A percentile compares a stretch with the other conserved stretches of the same genome.
phyloP scores from a whole-genome alignment of 1,284 basidiomycete genomes.

The Tylopilus orsonianus region DNA sequence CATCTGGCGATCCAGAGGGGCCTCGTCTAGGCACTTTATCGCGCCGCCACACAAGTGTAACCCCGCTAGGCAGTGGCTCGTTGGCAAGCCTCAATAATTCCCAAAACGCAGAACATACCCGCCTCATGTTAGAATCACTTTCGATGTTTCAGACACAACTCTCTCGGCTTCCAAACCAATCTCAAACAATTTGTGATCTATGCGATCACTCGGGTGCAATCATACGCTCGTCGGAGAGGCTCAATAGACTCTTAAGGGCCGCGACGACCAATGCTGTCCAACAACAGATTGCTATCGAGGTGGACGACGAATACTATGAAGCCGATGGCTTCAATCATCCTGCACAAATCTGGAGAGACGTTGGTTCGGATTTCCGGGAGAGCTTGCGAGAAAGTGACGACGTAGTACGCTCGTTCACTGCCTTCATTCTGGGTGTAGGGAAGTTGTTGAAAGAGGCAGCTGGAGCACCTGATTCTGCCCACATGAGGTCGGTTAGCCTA shows the following conservation, averaged over 20 bases:
- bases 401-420: conserved; percentile 69
- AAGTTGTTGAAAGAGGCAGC: conserved; percentile 60
- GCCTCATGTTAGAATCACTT: conserved; percentile 66
- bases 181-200: conserved; percentile 49
- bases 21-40: conserved; percentile 12
- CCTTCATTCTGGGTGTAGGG: conserved; percentile 69
- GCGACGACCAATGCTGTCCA: conserved; percentile 61
- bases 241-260: conserved; percentile 58
- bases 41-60: conserved; percentile 22
- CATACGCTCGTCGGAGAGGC: conserved; percentile 58
- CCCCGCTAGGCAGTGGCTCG: conserved; percentile 17
- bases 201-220: conserved; percentile 61
- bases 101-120: conserved; percentile 55
- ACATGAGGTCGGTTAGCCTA: conserved; percentile 48
- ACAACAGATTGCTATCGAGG: conserved; percentile 70
- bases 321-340: conserved; percentile 36
- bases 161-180: conserved; percentile 46
- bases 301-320: conserved; percentile 45
- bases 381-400: conserved; percentile 71
- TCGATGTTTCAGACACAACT: conserved; percentile 68
- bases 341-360: conserved; percentile 61
- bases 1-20: conserved; percentile 21
- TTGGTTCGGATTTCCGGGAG: conserved; percentile 71
- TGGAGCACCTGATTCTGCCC: conserved; percentile 34
- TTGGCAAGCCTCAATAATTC: conserved; percentile 20